phyloP scores from a whole-genome alignment of 495 filamentous ascomycete species.

The Aspergillus conjunctus region DNA sequence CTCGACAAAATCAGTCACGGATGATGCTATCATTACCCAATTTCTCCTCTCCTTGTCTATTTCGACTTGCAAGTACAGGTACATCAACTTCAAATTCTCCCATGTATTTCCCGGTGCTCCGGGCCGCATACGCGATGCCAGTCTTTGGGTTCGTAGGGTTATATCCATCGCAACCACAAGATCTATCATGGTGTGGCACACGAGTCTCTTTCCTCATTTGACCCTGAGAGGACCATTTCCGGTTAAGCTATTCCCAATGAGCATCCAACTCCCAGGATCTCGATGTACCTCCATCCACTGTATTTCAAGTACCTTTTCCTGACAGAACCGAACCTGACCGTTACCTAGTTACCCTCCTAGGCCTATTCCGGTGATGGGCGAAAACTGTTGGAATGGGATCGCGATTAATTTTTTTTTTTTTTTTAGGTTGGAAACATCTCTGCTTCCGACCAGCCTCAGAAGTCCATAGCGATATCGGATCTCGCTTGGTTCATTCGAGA shows the following conservation, averaged over 20 bases:
- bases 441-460: background rate
- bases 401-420: background rate
- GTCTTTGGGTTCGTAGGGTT: background rate
- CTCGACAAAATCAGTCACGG: background rate
- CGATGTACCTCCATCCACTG: background rate
- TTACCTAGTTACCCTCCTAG: slow-evolving; percentile 1
- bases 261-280: background rate
- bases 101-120: slow-evolving; percentile 1
- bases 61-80: background rate
- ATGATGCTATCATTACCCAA: slow-evolving; percentile 12
- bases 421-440: background rate
- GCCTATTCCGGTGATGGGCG: background rate
- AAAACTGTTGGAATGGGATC: background rate
- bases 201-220: background rate
- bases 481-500: background rate
- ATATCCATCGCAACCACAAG: background rate
- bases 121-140: slow-evolving; percentile 7
- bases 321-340: slow-evolving; percentile 5
- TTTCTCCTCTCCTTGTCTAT: too few species aligned
- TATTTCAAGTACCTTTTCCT: background rate
- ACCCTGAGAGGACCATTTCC: background rate
- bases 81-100: slow-evolving; percentile 2
- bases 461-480: background rate
- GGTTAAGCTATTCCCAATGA: background rate
- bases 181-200: background rate